A percentile compares a stretch with the other conserved stretches of the same genome.
phyloP scores from a whole-genome alignment of 2,329 filamentous ascomycete genomes.

The Blastomyces emzantsi region DNA sequence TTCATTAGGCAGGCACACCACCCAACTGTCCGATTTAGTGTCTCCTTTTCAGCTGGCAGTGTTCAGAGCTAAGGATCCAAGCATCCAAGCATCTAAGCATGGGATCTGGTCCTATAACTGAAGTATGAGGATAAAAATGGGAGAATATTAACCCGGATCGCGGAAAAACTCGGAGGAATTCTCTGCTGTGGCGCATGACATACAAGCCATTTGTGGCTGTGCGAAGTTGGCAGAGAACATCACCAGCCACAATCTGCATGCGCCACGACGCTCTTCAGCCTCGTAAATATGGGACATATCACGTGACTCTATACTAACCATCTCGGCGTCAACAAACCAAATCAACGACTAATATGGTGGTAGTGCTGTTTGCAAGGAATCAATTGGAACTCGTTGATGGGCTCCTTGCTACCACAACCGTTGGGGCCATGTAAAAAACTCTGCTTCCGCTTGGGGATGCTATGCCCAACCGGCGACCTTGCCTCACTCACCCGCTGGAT shows the following conservation, averaged over 20 bases:
- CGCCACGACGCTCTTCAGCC: background rate
- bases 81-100: background rate
- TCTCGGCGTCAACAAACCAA: no score
- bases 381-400: no score
- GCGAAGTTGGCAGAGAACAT: background rate
- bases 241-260: background rate
- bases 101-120: background rate
- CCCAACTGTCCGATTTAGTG: background rate
- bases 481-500: background rate
- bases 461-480: background rate
- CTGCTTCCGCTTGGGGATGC: background rate
- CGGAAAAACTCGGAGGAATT: background rate
- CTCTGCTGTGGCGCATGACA: constrained; percentile 6
- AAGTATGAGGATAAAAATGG: no score
- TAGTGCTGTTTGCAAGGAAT: background rate
- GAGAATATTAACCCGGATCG: no score
- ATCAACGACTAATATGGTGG: background rate
- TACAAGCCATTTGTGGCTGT: constrained; percentile 30
- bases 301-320: background rate
- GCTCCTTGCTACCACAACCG: background rate
- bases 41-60: background rate
- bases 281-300: background rate
- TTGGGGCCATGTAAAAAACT: background rate
- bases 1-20: background rate
- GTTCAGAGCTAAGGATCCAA: background rate